Percentiles rank a stretch among this genome's conserved stretches.
Conservation (phyloP, 331 rosid genomes). For the Dryas integrifolia region DNA sequence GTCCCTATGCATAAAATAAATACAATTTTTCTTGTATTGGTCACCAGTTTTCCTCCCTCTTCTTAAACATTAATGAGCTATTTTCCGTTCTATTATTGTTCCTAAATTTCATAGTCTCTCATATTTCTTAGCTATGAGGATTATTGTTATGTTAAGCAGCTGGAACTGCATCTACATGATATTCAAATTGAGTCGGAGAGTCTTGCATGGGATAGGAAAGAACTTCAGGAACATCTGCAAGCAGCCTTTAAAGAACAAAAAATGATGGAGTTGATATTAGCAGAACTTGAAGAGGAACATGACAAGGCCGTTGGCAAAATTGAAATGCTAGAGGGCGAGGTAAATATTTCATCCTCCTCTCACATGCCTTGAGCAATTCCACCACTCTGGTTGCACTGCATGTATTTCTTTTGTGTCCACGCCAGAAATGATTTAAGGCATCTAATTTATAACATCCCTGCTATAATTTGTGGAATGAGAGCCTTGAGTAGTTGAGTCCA, state of each 20-base stretch:
- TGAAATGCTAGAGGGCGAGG: constrained; percentile 58
- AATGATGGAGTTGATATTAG: constrained; percentile 57
- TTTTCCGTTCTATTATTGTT: background rate
- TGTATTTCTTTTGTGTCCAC: background rate
- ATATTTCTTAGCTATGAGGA: background rate
- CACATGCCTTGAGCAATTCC: background rate
- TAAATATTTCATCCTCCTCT: constrained; percentile 26
- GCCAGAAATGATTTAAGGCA: background rate
- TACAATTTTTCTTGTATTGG: too few species aligned
- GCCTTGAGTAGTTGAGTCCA: background rate
- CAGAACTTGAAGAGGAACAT: constrained; percentile 70
- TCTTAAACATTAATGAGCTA: too few species aligned
- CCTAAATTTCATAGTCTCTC: background rate
- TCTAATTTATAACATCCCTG: background rate
- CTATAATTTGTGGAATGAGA: background rate
- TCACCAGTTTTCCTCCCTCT: too few species aligned
- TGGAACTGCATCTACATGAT: constrained; percentile 43
- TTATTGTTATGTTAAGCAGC: constrained; percentile 39
- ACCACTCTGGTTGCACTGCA: background rate
- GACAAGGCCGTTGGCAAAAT: constrained; percentile 60
- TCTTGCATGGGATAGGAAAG: constrained; percentile 53
- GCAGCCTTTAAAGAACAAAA: constrained; percentile 55
- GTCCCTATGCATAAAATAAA: too few species aligned
- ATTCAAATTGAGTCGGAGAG: constrained; percentile 51
- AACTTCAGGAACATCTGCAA: constrained; percentile 51